phyloP scores from a whole-genome alignment of 129 eudicot genomes.

The Ambrosia trifida region DNA sequence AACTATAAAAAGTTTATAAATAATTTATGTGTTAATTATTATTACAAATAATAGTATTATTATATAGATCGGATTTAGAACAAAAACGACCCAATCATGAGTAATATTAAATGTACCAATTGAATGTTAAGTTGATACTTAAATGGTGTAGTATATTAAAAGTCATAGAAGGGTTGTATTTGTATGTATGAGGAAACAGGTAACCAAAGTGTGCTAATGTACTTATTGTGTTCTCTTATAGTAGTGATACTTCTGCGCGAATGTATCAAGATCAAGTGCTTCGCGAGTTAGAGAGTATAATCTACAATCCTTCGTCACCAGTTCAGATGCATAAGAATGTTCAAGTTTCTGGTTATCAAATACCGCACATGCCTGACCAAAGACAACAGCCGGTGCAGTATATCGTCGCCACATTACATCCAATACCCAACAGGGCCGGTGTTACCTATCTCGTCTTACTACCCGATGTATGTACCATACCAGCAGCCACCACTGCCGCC shows the following conservation, averaged over 20 bases:
- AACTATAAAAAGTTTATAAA: neutral
- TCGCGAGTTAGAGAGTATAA: constrained; percentile 45
- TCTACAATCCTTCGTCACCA: constrained; percentile 46
- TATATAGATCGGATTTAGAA: neutral
- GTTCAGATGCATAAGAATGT: constrained; percentile 40
- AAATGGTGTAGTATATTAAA: no score
- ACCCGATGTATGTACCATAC: constrained; percentile 62
- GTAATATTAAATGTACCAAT: no score
- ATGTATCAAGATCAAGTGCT: constrained; percentile 48
- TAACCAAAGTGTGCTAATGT: constrained; percentile 4
- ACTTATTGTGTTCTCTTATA: constrained; percentile 1
- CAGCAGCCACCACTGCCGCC: constrained; percentile 36
- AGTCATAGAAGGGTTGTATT: no score
- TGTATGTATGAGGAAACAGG: neutral
- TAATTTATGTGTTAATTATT: neutral
- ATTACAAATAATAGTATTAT: neutral
- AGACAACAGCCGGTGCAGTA: constrained; percentile 53
- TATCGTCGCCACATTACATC: constrained; percentile 51
- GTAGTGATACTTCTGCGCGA: constrained; percentile 56
- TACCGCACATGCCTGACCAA: constrained; percentile 50
- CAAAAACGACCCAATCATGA: no score
- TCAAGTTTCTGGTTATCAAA: constrained; percentile 50
- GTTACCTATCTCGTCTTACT: constrained; percentile 58
- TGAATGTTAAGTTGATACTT: no score
- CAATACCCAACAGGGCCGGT: constrained; percentile 57